These are phyloP conservation scores for Chrysosporium keratinophilum DNA, from an alignment of 2,329 filamentous ascomycete genomes.

Conservation along the genomic window DNA sequence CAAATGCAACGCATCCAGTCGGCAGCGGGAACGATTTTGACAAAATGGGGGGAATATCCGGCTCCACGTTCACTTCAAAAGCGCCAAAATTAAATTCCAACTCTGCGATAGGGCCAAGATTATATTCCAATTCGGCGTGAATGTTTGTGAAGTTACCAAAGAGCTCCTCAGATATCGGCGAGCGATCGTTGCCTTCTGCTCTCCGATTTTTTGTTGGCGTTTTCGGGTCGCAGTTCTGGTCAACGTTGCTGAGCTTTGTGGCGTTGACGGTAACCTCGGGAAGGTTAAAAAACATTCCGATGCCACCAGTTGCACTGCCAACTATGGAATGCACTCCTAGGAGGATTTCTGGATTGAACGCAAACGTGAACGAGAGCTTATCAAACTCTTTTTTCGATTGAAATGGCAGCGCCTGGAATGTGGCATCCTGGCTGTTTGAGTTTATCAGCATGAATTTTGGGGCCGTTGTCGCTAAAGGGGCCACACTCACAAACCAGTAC, in stretches of 20 bases:
- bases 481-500: conserved; percentile 27
- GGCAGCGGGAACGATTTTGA: conserved; percentile 17
- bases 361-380: conserved; percentile 13
- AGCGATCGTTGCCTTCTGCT: background rate
- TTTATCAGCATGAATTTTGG: background rate
- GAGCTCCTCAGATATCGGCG: conserved; percentile 4
- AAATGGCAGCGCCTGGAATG: conserved; percentile 17
- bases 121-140: conserved; percentile 17
- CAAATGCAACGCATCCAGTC: conserved; percentile 18
- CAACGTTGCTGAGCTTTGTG: conserved; percentile 16
- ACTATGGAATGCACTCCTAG: conserved; percentile 15
- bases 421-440: conserved; percentile 15
- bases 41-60: conserved; percentile 8
- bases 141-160: conserved; percentile 17
- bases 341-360: conserved; percentile 18
- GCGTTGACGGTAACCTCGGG: conserved; percentile 19
- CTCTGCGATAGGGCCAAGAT: conserved; percentile 16
- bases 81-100: conserved; percentile 15
- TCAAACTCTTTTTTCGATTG: conserved; percentile 13
- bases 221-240: conserved; percentile 18
- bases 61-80: background rate
- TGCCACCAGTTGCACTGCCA: conserved; percentile 15
- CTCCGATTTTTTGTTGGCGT: background rate
- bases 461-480: background rate
- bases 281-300: conserved; percentile 20